Conservation (phyloP, 2,329 filamentous ascomycete genomes). For the Scorias spongiosa region DNA sequence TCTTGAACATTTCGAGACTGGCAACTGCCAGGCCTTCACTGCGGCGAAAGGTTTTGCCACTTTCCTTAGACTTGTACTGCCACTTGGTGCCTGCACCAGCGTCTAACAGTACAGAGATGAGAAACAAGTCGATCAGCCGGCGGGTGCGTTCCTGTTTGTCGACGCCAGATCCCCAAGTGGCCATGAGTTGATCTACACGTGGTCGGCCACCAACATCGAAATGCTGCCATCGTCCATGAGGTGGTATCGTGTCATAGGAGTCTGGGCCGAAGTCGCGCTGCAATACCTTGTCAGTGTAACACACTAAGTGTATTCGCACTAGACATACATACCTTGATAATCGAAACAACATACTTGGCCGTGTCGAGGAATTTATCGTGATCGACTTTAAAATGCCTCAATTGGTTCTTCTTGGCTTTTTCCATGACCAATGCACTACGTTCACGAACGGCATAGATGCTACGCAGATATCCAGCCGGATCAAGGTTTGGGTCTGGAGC, state of each 20-base stretch:
- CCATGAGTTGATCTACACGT: conserved; percentile 54
- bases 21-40: conserved; percentile 77
- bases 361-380: conserved; percentile 71
- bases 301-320: conserved; percentile 1
- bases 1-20: conserved; percentile 83
- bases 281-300: background rate
- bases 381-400: conserved; percentile 81
- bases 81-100: conserved; percentile 81
- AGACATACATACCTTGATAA: conserved; percentile 60
- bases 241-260: conserved; percentile 59
- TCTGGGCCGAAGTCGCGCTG: conserved; percentile 52
- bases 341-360: conserved; percentile 73
- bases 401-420: conserved; percentile 60
- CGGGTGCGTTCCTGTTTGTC: conserved; percentile 61
- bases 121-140: conserved; percentile 61
- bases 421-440: conserved; percentile 57
- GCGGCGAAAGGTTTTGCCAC: conserved; percentile 63
- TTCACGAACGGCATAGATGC: conserved; percentile 76
- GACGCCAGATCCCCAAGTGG: conserved; percentile 51
- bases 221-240: conserved; percentile 76
- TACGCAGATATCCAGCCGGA: conserved; percentile 79
- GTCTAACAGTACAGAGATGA: conserved; percentile 68
- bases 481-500: conserved; percentile 79
- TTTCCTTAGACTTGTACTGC: conserved; percentile 86
- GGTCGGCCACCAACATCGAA: conserved; percentile 68